These are phyloP conservation scores for Litchi chinensis DNA, from an alignment of 345 rosid genomes.

Conservation along the genomic window DNA sequence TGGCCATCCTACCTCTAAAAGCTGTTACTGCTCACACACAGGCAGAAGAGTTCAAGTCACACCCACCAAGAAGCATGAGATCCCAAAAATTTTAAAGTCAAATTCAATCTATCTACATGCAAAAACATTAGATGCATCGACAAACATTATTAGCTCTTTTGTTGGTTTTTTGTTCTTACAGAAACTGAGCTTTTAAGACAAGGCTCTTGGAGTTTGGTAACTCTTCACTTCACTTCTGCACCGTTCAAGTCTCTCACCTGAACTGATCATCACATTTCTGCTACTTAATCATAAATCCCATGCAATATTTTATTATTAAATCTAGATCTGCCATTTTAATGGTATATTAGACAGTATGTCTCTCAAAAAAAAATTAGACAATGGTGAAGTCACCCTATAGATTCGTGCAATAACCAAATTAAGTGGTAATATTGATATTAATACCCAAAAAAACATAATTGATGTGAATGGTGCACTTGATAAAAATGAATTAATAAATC, in stretches of 20 bases:
- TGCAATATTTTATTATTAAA: neutral
- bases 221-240: neutral
- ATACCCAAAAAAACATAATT: too few relatives aligned
- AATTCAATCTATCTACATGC: neutral
- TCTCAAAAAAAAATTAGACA: too few relatives aligned
- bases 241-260: neutral
- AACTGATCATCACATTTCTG: neutral
- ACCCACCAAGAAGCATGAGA: neutral
- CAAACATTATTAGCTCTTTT: neutral
- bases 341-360: too few relatives aligned
- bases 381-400: too few relatives aligned
- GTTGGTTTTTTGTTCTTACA: neutral
- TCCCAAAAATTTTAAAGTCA: neutral
- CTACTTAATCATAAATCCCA: neutral
- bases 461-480: too few relatives aligned
- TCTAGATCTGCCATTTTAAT: too few relatives aligned
- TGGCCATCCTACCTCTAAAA: constrained; percentile 35
- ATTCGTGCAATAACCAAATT: too few relatives aligned
- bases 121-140: neutral
- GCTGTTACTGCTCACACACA: neutral
- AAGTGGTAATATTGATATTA: too few relatives aligned
- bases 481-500: too few relatives aligned
- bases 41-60: neutral
- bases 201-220: neutral
- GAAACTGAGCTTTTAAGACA: neutral